These are phyloP conservation scores for Pseudoperonospora humuli DNA, from an alignment of 352 stramenopile species.

Conservation along the genomic window DNA sequence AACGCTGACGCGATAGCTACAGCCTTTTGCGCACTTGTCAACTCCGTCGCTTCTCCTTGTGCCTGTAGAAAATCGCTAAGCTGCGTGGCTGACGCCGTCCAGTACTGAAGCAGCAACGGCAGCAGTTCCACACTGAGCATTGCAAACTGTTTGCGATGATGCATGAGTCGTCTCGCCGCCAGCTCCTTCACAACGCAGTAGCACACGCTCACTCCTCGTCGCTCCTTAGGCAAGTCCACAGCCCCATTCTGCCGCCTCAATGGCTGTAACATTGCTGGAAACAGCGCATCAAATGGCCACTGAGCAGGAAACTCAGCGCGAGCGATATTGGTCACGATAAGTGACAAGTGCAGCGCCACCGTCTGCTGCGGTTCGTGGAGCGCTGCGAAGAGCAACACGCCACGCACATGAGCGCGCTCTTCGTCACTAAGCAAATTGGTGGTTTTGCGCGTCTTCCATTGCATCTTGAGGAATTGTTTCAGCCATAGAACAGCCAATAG, in stretches of 20 bases:
- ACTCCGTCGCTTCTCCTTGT: conserved; percentile 7
- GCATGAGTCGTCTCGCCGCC: conserved; percentile 60
- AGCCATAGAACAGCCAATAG: conserved; percentile 70
- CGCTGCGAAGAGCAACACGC: conserved; percentile 51
- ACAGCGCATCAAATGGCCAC: conserved; percentile 62
- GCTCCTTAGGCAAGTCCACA: conserved; percentile 17
- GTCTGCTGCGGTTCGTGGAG: conserved; percentile 53
- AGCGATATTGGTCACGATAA: conserved; percentile 59
- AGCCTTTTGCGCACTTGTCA: conserved; percentile 4
- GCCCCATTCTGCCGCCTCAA: conserved; percentile 22
- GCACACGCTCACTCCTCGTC: conserved; percentile 45
- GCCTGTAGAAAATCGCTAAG: conserved; percentile 28
- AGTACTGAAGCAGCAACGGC: conserved; percentile 52
- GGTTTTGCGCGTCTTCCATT: conserved; percentile 32
- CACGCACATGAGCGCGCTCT: conserved; percentile 41
- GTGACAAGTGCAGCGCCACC: conserved; percentile 52
- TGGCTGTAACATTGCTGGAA: conserved; percentile 45
- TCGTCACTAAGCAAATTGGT: conserved; percentile 25
- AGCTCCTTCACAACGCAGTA: conserved; percentile 79
- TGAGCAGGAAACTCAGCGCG: conserved; percentile 66
- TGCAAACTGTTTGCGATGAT: conserved; percentile 77
- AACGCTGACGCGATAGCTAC: conserved; percentile 10
- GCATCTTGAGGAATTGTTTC: conserved; percentile 59
- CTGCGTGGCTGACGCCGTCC: conserved; percentile 27
- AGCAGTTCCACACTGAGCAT: conserved; percentile 60